Base-by-base conservation (phyloP, 331 rosid species). In the Spiraea crenata region DNA sequence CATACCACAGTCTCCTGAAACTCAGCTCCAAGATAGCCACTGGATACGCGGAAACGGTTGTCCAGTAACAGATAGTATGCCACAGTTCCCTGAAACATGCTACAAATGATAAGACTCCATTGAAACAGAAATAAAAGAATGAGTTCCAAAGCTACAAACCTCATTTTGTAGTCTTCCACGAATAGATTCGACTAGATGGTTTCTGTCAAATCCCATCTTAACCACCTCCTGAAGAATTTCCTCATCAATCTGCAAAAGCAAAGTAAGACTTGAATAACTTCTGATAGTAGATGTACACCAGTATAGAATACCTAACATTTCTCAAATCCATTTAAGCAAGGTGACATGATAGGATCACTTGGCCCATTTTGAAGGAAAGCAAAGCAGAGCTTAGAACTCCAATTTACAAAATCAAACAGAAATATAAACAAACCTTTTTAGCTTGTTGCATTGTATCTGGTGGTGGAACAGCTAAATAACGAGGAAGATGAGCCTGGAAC, bases 11-110 rank as follows among this genome's bases (percentile, higher is more conserved):
- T 84, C 84, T 93, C 98, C 80, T 88, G 96, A 79, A 91, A 87
- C 78, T 89, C 97, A 55, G 95, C 97, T 42, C 96, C 95, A 73
- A 90, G 99, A 83, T 90, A 90, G 79, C 99, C 96, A 55, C 84
- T 91, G 15, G 92, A 85, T 75, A 86, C 89, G 65, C 92, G 90
- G 70, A 85, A 93, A 25, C 88, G 87, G 34, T 84, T 85, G 80
- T 91, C 98, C 89, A 90, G 48, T 71, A 90, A 65, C 86, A 90
- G 82, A 79, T 90, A 89, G 78, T 93, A 93, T 35, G 99, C 86
- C 20, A 93, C 99, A 20, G 99, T 93, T 75, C 88, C 99, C 99
- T 93, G 95, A 75, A 83, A 90, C 71, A 55, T 57, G 63, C 17
- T 46, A 56, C 74, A 69, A 42, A 67, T 48, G 68, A 52, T 70